Evolutionary conservation across 192 early-diverging fungal genomes (phyloP), one percentile per base, ranked within the genome.

Genomic region (Backusella luteola): DNA sequence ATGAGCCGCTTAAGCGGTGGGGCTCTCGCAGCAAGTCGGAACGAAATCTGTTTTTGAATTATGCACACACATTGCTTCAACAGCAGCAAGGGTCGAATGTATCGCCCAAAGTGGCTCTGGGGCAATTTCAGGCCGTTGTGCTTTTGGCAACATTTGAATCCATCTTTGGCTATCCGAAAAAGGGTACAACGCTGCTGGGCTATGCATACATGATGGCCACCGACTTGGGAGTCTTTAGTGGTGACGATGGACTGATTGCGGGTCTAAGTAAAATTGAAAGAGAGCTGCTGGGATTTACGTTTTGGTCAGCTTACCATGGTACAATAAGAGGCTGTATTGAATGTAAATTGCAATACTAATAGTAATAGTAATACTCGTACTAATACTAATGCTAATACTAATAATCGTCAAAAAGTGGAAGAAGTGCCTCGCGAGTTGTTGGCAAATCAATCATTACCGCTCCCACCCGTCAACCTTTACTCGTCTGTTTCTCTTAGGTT

Each of bases 91-190:
- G 29, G 41, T 80, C 12, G 9, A 23, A 63, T 14, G 4, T 9
- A 4, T 23, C 21, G 11, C 11, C 23, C 3, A 23, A 23, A 29
- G 23, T 29, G 7, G 66, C 80, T 0, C 36, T 77, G 17, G 14
- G 76, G 9, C 67, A 70, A 69, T 67, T 73, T 8, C 80, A 81
- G 41, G 80, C 80, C 1, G 52, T 69, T 32, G 56, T 74, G 0
- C 35, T 81, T 6, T 38, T 81, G 8, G 72, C 49, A 5, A 46
- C 56, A 23, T 77, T 77, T 70, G 80, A 81, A 36, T 36, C 52
- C 7, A 74, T 46, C 4, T 74, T 77, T 69, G 80, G 76, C 9
- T 42, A 69, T 29, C 53, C 76, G 0, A 81, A 81, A 41, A 77
- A 66, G 35, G 80, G 80, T 3, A 74, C 66, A 0, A 23, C 78